These are phyloP conservation scores for Debaryomyces prosopidis DNA, from an alignment of 805 yeast species.

Conservation along the genomic window DNA sequence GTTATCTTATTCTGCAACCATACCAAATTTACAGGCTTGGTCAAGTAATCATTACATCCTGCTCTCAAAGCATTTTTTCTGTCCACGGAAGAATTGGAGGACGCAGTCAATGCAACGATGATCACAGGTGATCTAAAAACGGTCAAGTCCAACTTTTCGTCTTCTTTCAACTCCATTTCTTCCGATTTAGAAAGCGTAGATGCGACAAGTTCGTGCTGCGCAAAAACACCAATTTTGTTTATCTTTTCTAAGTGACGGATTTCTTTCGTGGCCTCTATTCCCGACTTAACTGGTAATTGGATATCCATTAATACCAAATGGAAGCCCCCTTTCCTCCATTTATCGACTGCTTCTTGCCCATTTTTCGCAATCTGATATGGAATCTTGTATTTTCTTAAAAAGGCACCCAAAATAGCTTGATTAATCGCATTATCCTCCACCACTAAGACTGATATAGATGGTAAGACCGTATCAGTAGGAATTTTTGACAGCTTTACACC, in stretches of 20 bases:
- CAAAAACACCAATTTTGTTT: slow-evolving; percentile 74
- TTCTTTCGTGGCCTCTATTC: slow-evolving; percentile 91
- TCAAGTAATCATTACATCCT: slow-evolving; percentile 95
- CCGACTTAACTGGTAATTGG: slow-evolving; percentile 94
- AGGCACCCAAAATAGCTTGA: slow-evolving; percentile 87
- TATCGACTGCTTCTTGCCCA: slow-evolving; percentile 92
- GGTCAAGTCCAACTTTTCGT: slow-evolving; percentile 58
- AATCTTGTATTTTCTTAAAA: slow-evolving; percentile 80
- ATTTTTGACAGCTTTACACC: slow-evolving; percentile 17
- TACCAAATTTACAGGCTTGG: slow-evolving; percentile 91
- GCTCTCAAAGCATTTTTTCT: slow-evolving; percentile 90
- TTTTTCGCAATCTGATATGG: slow-evolving; percentile 85
- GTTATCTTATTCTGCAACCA: slow-evolving; percentile 94
- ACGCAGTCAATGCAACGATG: slow-evolving; percentile 94
- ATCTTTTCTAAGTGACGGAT: slow-evolving; percentile 80
- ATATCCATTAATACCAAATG: slow-evolving; percentile 96
- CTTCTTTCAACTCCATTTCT: slow-evolving; percentile 27
- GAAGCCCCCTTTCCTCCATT: slow-evolving; percentile 93
- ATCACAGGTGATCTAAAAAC: slow-evolving; percentile 93
- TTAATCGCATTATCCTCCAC: slow-evolving; percentile 97
- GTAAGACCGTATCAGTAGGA: slow-evolving; percentile 66
- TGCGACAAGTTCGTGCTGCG: slow-evolving; percentile 35
- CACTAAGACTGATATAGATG: slow-evolving; percentile 85
- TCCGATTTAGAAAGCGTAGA: slow-evolving; percentile 19
- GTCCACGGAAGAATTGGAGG: slow-evolving; percentile 75